Evolutionary conservation across 163 green algal genomes (phyloP).

Genomic region (Scenedesmus sp.): DNA sequence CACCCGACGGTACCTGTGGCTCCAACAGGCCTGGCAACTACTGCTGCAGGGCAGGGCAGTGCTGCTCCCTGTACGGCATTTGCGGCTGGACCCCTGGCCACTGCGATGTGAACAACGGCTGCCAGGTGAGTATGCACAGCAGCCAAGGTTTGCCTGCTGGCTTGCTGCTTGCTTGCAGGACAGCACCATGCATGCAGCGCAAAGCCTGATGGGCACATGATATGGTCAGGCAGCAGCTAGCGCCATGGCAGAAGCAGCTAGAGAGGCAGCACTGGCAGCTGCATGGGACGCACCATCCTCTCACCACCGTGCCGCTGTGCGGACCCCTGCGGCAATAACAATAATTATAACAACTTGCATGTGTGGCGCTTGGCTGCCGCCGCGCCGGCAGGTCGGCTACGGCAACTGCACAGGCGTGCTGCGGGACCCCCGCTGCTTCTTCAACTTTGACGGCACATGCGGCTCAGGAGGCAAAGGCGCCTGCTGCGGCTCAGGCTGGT

Average conservation of each 20-base stretch:
- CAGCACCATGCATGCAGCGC: background rate
- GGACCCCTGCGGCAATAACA: too few relatives aligned
- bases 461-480: background rate
- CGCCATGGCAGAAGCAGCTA: background rate
- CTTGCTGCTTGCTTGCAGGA: background rate
- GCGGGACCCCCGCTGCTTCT: background rate
- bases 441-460: background rate
- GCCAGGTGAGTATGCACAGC: background rate
- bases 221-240: too few relatives aligned
- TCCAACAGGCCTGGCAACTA: background rate
- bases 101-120: background rate
- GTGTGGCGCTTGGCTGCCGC: background rate
- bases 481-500: background rate
- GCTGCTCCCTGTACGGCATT: background rate
- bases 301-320: too few relatives aligned
- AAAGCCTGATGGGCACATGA: too few relatives aligned
- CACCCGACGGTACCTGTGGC: background rate
- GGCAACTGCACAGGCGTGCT: background rate
- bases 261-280: background rate
- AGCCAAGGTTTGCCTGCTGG: background rate
- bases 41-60: background rate
- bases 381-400: background rate
- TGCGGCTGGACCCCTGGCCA: background rate
- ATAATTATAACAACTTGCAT: too few relatives aligned
- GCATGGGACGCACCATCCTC: background rate